phyloP scores from a whole-genome alignment of 2,329 filamentous ascomycete genomes.

The Trichoderma brevicompactum region DNA sequence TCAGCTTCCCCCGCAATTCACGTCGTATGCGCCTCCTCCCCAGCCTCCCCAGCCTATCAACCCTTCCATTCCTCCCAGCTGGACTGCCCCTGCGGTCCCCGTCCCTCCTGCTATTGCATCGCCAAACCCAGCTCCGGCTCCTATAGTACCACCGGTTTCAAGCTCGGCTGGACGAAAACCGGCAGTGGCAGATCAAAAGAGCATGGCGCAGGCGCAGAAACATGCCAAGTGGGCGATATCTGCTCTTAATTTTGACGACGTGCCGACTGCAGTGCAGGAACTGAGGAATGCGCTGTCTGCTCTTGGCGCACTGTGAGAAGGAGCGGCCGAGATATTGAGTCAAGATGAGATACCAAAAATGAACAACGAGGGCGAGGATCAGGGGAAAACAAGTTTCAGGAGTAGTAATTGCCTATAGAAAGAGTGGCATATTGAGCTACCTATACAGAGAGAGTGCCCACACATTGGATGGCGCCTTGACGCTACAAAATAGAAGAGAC shows the following conservation, averaged over 20 bases:
- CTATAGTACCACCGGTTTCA: conserved; percentile 24
- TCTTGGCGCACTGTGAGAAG: conserved; percentile 60
- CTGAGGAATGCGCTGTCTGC: conserved; percentile 72
- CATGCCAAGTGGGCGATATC: conserved; percentile 98
- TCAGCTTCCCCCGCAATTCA: conserved; percentile 35
- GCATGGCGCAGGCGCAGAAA: conserved; percentile 85
- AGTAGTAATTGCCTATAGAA: conserved; percentile 18
- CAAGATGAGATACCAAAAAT: conserved; percentile 11
- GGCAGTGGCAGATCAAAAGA: conserved; percentile 45
- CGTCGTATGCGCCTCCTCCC: conserved; percentile 32
- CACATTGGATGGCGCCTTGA: background rate
- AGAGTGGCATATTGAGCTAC: conserved; percentile 15
- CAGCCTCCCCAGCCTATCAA: conserved; percentile 30
- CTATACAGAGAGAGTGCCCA: conserved; percentile 2
- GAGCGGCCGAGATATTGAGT: background rate
- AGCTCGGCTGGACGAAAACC: background rate
- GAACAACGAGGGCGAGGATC: background rate
- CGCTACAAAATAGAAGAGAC: background rate
- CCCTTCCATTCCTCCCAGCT: conserved; percentile 29
- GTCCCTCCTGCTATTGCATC: conserved; percentile 34
- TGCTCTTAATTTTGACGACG: conserved; percentile 94
- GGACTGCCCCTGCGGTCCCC: conserved; percentile 8
- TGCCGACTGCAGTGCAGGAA: conserved; percentile 85
- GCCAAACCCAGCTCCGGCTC: conserved; percentile 27
- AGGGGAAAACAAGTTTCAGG: background rate